Percentiles rank a stretch among this genome's conserved stretches.
These are phyloP conservation scores for Penicillium lagena DNA, from an alignment of 495 filamentous ascomycete genomes.

Conservation along the genomic window DNA sequence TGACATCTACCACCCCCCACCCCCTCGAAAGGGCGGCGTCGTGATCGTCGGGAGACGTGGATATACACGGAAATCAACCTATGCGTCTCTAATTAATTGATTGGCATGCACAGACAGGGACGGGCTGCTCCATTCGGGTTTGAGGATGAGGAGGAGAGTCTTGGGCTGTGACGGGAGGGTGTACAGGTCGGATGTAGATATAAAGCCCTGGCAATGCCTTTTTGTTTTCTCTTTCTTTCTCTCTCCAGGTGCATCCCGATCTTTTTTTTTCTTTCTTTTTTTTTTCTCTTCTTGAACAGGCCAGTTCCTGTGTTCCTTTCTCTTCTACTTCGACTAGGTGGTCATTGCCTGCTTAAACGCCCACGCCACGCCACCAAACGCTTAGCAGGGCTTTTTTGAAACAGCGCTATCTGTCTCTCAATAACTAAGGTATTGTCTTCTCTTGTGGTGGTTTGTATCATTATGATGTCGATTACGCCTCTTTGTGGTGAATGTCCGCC, in stretches of 20 bases:
- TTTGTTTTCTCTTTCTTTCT: constrained; percentile 9
- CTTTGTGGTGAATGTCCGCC: neutral
- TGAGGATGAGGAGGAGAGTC: no score
- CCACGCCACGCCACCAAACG: constrained; percentile 20
- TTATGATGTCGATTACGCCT: neutral
- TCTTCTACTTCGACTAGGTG: constrained; percentile 16
- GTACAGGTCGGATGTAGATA: constrained; percentile 1
- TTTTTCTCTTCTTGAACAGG: constrained; percentile 27
- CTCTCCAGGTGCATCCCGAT: constrained; percentile 15
- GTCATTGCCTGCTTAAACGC: constrained; percentile 24
- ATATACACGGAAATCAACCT: no score
- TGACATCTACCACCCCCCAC: no score
- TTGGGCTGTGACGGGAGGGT: no score
- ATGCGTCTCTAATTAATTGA: no score
- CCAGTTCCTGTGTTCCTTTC: constrained; percentile 32
- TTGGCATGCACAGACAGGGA: no score
- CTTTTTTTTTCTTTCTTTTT: constrained; percentile 17
- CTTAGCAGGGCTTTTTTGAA: constrained; percentile 6
- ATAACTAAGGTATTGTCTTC: constrained; percentile 17
- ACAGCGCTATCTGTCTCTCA: constrained; percentile 1
- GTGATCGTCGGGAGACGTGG: no score
- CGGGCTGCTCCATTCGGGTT: no score
- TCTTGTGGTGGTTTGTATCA: neutral
- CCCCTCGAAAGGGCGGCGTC: no score
- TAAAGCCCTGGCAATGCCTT: constrained; percentile 14